phyloP scores from a whole-genome alignment of 805 yeast genomes.

The Lipomyces oligophaga region DNA sequence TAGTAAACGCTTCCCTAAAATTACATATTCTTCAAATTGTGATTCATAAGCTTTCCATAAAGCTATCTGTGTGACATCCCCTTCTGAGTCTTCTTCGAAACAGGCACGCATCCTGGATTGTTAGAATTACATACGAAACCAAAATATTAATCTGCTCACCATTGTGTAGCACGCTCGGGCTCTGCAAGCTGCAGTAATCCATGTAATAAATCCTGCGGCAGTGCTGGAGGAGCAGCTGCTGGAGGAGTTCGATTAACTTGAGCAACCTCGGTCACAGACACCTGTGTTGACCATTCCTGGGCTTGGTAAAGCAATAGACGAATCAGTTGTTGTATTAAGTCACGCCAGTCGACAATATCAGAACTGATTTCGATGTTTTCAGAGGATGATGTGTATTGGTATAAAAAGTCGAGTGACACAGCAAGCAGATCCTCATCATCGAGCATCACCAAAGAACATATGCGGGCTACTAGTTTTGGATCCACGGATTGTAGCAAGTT shows the following conservation, averaged over 20 bases:
- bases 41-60: constrained; percentile 93
- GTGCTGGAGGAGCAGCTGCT: constrained; percentile 62
- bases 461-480: constrained; percentile 47
- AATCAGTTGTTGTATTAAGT: constrained; percentile 35
- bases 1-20: constrained; percentile 56
- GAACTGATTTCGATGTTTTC: constrained; percentile 53
- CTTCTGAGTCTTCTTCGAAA: constrained; percentile 69
- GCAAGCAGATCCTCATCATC: constrained; percentile 68
- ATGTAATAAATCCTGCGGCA: constrained; percentile 53
- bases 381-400: constrained; percentile 68
- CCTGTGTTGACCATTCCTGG: constrained; percentile 9
- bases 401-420: constrained; percentile 75
- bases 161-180: constrained; percentile 86
- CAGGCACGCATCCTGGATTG: constrained; percentile 61
- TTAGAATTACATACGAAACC: background rate
- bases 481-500: constrained; percentile 45
- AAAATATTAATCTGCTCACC: constrained; percentile 42
- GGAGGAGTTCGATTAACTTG: constrained; percentile 48
- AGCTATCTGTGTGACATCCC: constrained; percentile 91
- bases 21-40: constrained; percentile 64
- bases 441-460: constrained; percentile 56
- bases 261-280: constrained; percentile 45
- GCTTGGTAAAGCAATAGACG: constrained; percentile 30
- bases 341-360: constrained; percentile 47
- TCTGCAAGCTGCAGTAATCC: constrained; percentile 66